phyloP scores from a whole-genome alignment of 164 flowering plant species.

The Hamamelis virginiana region DNA sequence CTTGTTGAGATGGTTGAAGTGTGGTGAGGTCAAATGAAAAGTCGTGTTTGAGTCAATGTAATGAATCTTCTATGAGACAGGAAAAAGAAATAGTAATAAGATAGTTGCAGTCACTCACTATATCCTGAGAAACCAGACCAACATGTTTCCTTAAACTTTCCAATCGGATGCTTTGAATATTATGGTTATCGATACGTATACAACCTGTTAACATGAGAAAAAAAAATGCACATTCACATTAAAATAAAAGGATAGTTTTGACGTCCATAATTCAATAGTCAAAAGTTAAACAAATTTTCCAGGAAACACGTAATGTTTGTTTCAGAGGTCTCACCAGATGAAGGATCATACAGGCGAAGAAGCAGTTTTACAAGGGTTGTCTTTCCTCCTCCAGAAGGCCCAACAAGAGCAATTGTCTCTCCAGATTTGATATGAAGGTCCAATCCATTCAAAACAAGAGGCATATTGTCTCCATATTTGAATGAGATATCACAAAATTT shows the following conservation, averaged over 20 bases:
- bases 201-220: conserved; percentile 46
- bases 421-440: conserved; percentile 86
- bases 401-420: conserved; percentile 87
- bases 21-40: background rate
- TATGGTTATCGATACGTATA: conserved; percentile 58
- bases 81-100: background rate
- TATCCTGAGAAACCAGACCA: conserved; percentile 91
- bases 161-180: conserved; percentile 49
- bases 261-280: background rate
- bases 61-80: background rate
- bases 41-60: background rate
- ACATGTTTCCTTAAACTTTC: conserved; percentile 80
- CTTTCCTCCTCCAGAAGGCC: conserved; percentile 99
- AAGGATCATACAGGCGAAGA: conserved; percentile 92
- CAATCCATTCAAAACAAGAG: conserved; percentile 65
- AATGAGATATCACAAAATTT: conserved; percentile 66
- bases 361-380: conserved; percentile 84
- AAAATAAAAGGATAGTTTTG: background rate
- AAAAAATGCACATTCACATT: background rate
- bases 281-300: background rate
- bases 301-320: background rate
- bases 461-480: conserved; percentile 57
- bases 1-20: background rate
- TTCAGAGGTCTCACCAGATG: conserved; percentile 47
- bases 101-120: conserved; percentile 50